Conservation (phyloP, 306 rosid species). For the Quercus aquifolioides region DNA sequence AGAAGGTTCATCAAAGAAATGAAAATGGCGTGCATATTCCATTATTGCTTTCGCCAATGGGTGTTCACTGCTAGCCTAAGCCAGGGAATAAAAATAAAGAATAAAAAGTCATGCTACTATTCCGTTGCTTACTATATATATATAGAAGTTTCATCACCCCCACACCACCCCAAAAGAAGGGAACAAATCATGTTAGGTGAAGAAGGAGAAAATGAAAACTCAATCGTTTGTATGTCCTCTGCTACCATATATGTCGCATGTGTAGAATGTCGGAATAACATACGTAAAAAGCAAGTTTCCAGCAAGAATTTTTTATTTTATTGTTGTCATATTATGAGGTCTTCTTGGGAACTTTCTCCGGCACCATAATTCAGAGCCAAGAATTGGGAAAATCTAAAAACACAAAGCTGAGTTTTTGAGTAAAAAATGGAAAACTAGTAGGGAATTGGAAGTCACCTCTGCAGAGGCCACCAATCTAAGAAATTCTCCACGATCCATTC, state of each 20-base stretch:
- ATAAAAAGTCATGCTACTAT: neutral
- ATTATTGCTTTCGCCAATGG: slow-evolving; percentile 93
- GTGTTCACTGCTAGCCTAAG: slow-evolving; percentile 96
- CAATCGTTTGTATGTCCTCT: neutral
- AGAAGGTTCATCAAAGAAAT: slow-evolving; percentile 77
- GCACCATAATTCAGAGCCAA: slow-evolving; percentile 8
- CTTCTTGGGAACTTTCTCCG: neutral
- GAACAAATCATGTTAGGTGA: neutral
- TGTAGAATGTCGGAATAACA: slow-evolving; percentile 13
- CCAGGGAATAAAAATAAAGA: slow-evolving; percentile 3
- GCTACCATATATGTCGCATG: neutral
- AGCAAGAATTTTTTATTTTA: neutral
- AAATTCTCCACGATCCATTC: slow-evolving; percentile 88
- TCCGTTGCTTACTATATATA: neutral
- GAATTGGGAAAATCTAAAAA: slow-evolving; percentile 6
- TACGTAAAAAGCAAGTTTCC: slow-evolving; percentile 7
- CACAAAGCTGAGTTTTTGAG: neutral
- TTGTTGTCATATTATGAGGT: neutral
- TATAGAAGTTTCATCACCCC: neutral
- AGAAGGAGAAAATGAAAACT: slow-evolving; percentile 10
- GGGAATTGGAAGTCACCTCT: slow-evolving; percentile 59
- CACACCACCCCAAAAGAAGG: neutral
- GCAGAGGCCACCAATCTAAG: slow-evolving; percentile 97
- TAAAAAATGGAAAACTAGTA: slow-evolving; percentile 10
- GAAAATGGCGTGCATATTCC: slow-evolving; percentile 85